Evolutionary conservation across 2,329 filamentous ascomycete species (phyloP).

Genomic region (Malbranchea zuffiana): DNA sequence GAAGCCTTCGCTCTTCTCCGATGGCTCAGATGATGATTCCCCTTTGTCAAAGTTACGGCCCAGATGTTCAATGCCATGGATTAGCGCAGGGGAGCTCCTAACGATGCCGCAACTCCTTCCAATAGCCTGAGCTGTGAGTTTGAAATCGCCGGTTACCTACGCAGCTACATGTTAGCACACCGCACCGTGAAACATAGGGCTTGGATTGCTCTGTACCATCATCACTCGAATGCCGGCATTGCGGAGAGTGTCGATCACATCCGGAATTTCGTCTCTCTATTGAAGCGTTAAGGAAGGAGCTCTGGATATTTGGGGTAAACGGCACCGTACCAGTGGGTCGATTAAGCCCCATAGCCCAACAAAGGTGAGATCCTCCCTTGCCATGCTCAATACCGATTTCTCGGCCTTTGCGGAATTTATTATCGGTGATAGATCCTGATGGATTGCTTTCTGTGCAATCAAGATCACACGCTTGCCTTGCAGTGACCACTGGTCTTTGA

Average conservation of each 20-base stretch:
- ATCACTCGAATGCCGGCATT: constrained; percentile 63
- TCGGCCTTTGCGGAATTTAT: constrained; percentile 43
- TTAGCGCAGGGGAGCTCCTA: constrained; percentile 37
- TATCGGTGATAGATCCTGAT: constrained; percentile 39
- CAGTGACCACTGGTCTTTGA: constrained; percentile 59
- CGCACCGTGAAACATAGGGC: not conserved
- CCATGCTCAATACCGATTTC: constrained; percentile 45
- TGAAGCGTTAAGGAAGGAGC: not conserved
- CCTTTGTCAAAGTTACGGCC: constrained; percentile 22
- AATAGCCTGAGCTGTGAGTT: constrained; percentile 62
- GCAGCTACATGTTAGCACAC: constrained; percentile 5
- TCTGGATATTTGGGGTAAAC: not conserved
- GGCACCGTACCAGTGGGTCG: constrained; percentile 40
- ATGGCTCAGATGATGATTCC: constrained; percentile 12
- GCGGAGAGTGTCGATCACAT: constrained; percentile 51
- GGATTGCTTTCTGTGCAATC: constrained; percentile 51
- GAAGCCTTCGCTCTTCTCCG: constrained; percentile 18
- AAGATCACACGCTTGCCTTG: constrained; percentile 58
- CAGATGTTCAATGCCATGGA: constrained; percentile 47
- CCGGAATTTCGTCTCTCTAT: constrained; percentile 46
- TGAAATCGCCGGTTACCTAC: constrained; percentile 63
- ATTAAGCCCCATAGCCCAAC: constrained; percentile 50
- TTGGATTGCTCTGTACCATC: constrained; percentile 45
- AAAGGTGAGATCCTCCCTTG: constrained; percentile 40
- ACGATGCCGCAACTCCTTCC: constrained; percentile 63